Base-by-base conservation (phyloP, 257 asterid species). In the Leptodermis oblonga region DNA sequence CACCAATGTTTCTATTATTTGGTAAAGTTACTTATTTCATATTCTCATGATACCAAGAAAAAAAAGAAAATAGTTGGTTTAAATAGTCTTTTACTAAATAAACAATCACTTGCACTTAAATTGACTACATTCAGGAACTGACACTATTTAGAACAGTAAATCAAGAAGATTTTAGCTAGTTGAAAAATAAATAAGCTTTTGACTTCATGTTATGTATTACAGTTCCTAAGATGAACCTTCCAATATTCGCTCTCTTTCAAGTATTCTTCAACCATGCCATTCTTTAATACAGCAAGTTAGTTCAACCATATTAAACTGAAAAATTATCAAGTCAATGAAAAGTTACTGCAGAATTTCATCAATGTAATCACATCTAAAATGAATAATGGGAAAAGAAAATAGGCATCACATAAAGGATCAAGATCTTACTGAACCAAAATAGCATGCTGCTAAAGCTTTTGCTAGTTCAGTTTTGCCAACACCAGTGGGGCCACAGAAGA, bases 401-500 rank as follows among this genome's bases (percentile, higher is more conserved):
- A 56, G 42, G 65, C 13, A 36, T 42, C 49, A 18, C 6, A 26
- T 18, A 45, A 51, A 64, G 72, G 68, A 55, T 42, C 33, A 30
- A 78, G 80, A 75, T 67, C 97, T 85, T 85, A 93, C 99, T 26
- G 96, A 93, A 62, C 99, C 99, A 77, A 93, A 93, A 76, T 88
- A 93, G 69, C 82, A 82, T 52, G 95, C 95, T 62, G 97, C 96
- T 83, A 93, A 71, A 70, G 99, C 97, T 86, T 90, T 93, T 63
- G 96, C 80, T 70, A 93, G 92, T 78, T 93, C 99, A 62, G 97
- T 90, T 87, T 93, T 93, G 70, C 99, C 99, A 54, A 93, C 99
- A 74, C 99, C 99, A 45, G 99, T 93, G 45, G 99, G 97, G 60
- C 99, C 99, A 85, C 99, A 93, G 84, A 93, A 93, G 78, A 93